These are phyloP conservation scores for Discostella stelligeroides DNA, from an alignment of 108 stramenopile species.

Conservation along the genomic window DNA sequence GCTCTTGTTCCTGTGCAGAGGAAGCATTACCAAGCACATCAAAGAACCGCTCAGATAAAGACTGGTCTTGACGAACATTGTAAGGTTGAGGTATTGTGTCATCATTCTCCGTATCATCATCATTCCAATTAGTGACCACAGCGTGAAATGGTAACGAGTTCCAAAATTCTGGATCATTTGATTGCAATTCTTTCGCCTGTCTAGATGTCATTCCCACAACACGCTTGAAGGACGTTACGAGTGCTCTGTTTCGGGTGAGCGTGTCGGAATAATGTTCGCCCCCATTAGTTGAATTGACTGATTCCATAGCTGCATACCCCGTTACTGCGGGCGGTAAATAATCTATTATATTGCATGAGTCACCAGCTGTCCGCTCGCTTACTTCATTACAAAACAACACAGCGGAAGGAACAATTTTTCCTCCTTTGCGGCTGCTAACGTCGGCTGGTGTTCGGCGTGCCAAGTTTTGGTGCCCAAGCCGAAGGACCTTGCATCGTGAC, in stretches of 20 bases:
- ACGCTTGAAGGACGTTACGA: slow-evolving; percentile 67
- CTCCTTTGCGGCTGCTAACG: slow-evolving; percentile 28
- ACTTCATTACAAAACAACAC: slow-evolving; percentile 36
- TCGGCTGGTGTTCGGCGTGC: slow-evolving; percentile 20
- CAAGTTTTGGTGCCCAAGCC: slow-evolving; percentile 39
- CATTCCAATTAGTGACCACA: slow-evolving; percentile 26
- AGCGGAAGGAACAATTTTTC: slow-evolving; percentile 58
- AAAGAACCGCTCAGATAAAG: slow-evolving; percentile 7
- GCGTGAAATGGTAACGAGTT: slow-evolving; percentile 51
- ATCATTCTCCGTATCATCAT: slow-evolving; percentile 27
- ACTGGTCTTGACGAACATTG: background rate
- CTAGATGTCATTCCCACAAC: slow-evolving; percentile 55
- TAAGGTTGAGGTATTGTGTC: background rate
- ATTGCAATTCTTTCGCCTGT: slow-evolving; percentile 45
- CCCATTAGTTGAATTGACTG: slow-evolving; percentile 4
- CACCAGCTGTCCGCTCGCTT: slow-evolving; percentile 12
- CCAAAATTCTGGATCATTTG: slow-evolving; percentile 54
- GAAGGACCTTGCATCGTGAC: slow-evolving; percentile 69
- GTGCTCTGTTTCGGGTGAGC: slow-evolving; percentile 1
- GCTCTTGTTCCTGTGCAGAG: background rate
- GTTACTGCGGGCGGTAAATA: slow-evolving; percentile 49
- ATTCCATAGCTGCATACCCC: slow-evolving; percentile 26
- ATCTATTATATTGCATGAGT: background rate
- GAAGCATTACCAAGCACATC: slow-evolving; percentile 36
- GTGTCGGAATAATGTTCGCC: slow-evolving; percentile 7